These are phyloP conservation scores for Eremothecium gossypii DNA, from an alignment of 1,139 yeast species.

Conservation along the genomic window DNA sequence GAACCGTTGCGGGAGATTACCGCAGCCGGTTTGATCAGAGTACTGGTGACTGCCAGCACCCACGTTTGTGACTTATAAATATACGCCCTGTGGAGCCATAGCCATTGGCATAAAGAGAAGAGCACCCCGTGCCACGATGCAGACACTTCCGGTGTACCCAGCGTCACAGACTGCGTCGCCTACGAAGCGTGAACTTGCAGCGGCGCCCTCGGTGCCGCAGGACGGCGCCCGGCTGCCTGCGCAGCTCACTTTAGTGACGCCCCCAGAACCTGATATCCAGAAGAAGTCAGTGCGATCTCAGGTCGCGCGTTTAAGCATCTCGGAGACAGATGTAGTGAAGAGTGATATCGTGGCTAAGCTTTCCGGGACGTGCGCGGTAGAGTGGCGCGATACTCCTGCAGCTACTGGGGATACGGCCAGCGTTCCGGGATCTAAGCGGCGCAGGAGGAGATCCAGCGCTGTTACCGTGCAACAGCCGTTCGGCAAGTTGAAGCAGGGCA, in stretches of 20 bases:
- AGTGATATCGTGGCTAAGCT: constrained; percentile 6
- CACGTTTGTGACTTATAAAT: constrained; percentile 5
- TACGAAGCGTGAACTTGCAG: not conserved
- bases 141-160: constrained; percentile 1
- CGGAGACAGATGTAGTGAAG: constrained; percentile 13
- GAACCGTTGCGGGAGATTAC: no score
- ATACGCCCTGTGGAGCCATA: not conserved
- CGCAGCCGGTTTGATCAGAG: no score
- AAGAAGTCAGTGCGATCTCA: constrained; percentile 9
- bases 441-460: constrained; percentile 32
- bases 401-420: not conserved
- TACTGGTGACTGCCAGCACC: not conserved
- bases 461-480: constrained; percentile 10
- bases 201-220: not conserved
- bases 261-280: not conserved
- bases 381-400: constrained; percentile 1
- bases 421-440: constrained; percentile 11
- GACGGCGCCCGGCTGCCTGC: not conserved
- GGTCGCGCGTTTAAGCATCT: constrained; percentile 25
- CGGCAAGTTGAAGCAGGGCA: constrained; percentile 8
- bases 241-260: not conserved
- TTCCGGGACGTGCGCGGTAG: constrained; percentile 1
- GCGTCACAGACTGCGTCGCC: constrained; percentile 2
- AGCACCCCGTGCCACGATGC: not conserved
- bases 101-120: no score